Conservation (phyloP, 148 eudicot genomes). For the Camellia japonica region DNA sequence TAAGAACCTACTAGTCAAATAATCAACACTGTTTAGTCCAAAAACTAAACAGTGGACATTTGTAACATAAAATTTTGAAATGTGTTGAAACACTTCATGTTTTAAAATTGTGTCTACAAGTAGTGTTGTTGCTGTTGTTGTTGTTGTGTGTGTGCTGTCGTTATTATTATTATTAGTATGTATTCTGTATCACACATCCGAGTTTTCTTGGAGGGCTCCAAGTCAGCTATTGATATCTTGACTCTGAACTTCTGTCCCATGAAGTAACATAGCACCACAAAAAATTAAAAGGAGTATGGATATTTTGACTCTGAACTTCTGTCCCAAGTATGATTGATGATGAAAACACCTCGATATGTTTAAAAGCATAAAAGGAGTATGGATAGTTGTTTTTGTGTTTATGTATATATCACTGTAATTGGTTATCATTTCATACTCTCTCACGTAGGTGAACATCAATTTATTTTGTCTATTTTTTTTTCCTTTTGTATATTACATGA, state of each 20-base stretch:
- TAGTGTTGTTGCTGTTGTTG: too few species aligned
- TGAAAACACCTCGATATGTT: neutral
- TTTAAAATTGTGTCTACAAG: too few species aligned
- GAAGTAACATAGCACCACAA: too few species aligned
- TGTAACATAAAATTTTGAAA: too few species aligned
- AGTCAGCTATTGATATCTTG: neutral
- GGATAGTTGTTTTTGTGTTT: neutral
- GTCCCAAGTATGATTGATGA: neutral
- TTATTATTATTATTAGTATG: neutral
- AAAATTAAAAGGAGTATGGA: neutral
- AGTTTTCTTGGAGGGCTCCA: neutral
- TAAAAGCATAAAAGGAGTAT: neutral
- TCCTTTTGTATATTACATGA: neutral
- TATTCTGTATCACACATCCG: neutral
- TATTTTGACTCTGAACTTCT: neutral
- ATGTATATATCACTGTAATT: neutral
- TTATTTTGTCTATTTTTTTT: neutral
- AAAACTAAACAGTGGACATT: too few species aligned
- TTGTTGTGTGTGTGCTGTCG: too few species aligned
- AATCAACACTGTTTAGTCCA: too few species aligned
- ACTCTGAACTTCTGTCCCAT: neutral
- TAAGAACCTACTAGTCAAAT: too few species aligned
- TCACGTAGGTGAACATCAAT: neutral
- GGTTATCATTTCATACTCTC: neutral
- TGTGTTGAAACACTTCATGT: too few species aligned